These are phyloP conservation scores for Leccinum subrobustum DNA, from an alignment of 1,284 basidiomycete species.

Conservation along the genomic window DNA sequence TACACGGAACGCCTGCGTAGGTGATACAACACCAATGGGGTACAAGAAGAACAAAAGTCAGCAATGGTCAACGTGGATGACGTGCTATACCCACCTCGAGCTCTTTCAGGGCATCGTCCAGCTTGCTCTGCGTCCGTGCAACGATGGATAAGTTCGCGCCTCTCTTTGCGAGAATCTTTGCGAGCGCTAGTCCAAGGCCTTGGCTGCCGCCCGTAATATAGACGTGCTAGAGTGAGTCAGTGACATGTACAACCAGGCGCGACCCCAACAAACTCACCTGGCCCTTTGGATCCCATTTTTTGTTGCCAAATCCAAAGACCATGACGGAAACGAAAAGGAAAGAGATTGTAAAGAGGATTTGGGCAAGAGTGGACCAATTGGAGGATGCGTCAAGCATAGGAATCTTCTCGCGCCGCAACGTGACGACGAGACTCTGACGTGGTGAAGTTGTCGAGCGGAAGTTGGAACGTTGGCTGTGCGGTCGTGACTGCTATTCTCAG, in stretches of 20 bases:
- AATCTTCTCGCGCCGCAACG: not conserved
- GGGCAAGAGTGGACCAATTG: not conserved
- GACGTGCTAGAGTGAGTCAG: conserved; percentile 23
- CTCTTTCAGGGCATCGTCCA: conserved; percentile 49
- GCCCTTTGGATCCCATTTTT: conserved; percentile 34
- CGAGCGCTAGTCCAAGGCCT: conserved; percentile 69
- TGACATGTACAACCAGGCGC: not conserved
- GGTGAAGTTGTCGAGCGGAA: not conserved
- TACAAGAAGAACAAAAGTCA: not conserved
- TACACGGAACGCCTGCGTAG: conserved; percentile 35
- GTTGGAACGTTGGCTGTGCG: too few relatives aligned
- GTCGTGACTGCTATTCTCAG: too few relatives aligned
- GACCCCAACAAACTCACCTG: conserved; percentile 18
- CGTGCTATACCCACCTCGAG: conserved; percentile 47
- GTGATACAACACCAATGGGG: not conserved
- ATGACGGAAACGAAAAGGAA: conserved; percentile 19
- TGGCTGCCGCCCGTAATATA: conserved; percentile 35
- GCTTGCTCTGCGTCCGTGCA: conserved; percentile 57
- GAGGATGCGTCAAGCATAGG: not conserved
- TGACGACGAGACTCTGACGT: not conserved
- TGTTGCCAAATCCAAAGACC: conserved; percentile 25
- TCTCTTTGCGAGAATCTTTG: conserved; percentile 53
- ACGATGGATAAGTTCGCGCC: conserved; percentile 76
- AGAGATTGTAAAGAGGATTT: conserved; percentile 7
- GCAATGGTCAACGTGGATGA: not conserved